These are phyloP conservation scores for Claviceps citrina DNA, from an alignment of 2,329 filamentous ascomycete species.

Conservation along the genomic window DNA sequence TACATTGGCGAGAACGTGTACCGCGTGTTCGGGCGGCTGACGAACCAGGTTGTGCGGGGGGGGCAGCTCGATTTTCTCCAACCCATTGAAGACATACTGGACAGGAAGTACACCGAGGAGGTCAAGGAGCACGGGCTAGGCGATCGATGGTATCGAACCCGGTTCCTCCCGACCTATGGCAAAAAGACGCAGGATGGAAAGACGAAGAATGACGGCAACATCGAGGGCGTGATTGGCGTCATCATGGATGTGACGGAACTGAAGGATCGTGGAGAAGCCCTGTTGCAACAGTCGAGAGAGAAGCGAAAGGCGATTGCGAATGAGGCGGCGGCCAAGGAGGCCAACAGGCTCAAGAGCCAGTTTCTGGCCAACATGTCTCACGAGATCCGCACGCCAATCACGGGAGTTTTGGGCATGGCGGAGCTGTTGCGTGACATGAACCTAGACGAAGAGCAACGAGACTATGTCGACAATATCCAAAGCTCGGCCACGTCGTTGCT, in stretches of 20 bases:
- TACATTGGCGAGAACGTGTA: constrained; percentile 48
- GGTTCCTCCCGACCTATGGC: constrained; percentile 50
- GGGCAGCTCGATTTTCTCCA: constrained; percentile 34
- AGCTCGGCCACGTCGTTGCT: constrained; percentile 66
- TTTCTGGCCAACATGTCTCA: constrained; percentile 75
- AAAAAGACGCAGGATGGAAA: constrained; percentile 38
- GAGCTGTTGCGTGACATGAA: constrained; percentile 56
- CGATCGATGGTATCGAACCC: constrained; percentile 54
- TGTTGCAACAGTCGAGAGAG: constrained; percentile 50
- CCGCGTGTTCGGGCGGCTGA: constrained; percentile 42
- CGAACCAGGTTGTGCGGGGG: constrained; percentile 25
- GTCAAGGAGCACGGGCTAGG: constrained; percentile 47
- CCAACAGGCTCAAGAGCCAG: constrained; percentile 63
- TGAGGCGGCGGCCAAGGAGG: constrained; percentile 64
- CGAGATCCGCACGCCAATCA: constrained; percentile 64
- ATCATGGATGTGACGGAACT: constrained; percentile 67
- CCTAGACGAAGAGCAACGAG: constrained; percentile 53
- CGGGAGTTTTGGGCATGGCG: constrained; percentile 66
- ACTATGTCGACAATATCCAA: constrained; percentile 65
- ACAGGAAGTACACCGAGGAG: constrained; percentile 43
- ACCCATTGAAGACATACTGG: constrained; percentile 48
- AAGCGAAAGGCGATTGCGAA: constrained; percentile 58
- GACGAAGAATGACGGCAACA: constrained; percentile 28
- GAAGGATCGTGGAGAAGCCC: constrained; percentile 45
- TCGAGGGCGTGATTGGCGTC: constrained; percentile 64